A percentile compares a stretch with the other conserved stretches of the same genome.
These are phyloP conservation scores for Populus tomentosa DNA, from an alignment of 441 rosid species.

Conservation along the genomic window DNA sequence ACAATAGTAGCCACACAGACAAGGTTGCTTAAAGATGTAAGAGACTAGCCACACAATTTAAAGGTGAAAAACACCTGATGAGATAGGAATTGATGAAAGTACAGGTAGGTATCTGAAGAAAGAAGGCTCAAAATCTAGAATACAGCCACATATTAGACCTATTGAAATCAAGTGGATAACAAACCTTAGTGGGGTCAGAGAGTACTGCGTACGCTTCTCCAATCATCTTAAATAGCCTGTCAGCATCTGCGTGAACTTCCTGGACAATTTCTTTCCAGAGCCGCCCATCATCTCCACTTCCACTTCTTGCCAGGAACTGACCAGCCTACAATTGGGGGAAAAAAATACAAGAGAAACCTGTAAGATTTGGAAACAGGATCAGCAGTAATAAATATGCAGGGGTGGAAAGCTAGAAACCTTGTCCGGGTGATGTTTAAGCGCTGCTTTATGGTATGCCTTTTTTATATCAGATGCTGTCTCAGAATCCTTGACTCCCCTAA, in stretches of 20 bases:
- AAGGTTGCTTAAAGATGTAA: not conserved
- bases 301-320: conserved; percentile 75
- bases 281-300: conserved; percentile 61
- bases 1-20: not conserved
- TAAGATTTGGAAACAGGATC: conserved; percentile 3
- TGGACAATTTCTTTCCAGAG: conserved; percentile 79
- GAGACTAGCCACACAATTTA: not conserved
- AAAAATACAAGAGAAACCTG: not conserved
- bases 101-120: not conserved
- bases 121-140: not conserved
- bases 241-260: conserved; percentile 84
- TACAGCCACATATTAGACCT: not conserved
- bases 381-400: not conserved
- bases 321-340: conserved; percentile 53
- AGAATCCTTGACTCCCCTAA: conserved; percentile 77
- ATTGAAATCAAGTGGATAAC: conserved; percentile 12
- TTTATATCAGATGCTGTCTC: conserved; percentile 76
- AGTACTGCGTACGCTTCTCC: conserved; percentile 27
- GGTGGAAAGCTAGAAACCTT: conserved; percentile 45
- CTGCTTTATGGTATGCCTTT: conserved; percentile 94
- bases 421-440: conserved; percentile 97
- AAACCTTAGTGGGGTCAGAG: conserved; percentile 79
- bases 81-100: not conserved
- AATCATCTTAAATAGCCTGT: conserved; percentile 87
- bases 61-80: not conserved